phyloP scores from a whole-genome alignment of 2,329 filamentous ascomycete genomes.

The Pestalotiopsis sp. region DNA sequence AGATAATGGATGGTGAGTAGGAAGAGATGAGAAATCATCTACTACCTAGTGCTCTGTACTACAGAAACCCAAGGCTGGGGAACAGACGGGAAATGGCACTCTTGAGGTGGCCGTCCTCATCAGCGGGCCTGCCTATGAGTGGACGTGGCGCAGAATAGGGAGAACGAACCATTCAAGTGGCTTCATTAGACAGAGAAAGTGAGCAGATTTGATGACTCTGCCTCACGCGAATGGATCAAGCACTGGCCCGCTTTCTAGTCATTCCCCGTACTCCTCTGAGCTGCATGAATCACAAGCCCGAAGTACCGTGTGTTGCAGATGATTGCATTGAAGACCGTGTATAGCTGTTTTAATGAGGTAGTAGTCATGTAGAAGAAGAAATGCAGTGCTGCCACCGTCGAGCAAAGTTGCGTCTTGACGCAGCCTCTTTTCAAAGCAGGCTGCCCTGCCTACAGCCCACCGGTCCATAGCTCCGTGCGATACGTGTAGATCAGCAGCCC shows the following conservation, averaged over 20 bases:
- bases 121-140: neutral
- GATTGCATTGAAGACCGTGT: neutral
- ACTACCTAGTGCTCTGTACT: too few relatives aligned
- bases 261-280: neutral
- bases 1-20: too few relatives aligned
- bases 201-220: neutral
- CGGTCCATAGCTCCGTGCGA: neutral
- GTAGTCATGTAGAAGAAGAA: neutral
- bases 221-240: constrained; percentile 3
- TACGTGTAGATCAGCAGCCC: neutral
- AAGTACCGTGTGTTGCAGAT: neutral
- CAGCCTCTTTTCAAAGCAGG: neutral
- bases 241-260: constrained; percentile 8
- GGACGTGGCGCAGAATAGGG: neutral
- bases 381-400: neutral
- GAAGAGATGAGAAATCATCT: too few relatives aligned
- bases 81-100: neutral
- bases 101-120: neutral
- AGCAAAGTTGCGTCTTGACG: neutral
- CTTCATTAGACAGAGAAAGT: neutral
- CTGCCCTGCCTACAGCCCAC: neutral
- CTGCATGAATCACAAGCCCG: constrained; percentile 11
- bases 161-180: constrained; percentile 1
- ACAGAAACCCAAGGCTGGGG: neutral
- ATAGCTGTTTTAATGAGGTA: neutral